phyloP scores from a whole-genome alignment of 1,284 basidiomycete genomes.

The Cutaneotrichosporon cyanovorans region DNA sequence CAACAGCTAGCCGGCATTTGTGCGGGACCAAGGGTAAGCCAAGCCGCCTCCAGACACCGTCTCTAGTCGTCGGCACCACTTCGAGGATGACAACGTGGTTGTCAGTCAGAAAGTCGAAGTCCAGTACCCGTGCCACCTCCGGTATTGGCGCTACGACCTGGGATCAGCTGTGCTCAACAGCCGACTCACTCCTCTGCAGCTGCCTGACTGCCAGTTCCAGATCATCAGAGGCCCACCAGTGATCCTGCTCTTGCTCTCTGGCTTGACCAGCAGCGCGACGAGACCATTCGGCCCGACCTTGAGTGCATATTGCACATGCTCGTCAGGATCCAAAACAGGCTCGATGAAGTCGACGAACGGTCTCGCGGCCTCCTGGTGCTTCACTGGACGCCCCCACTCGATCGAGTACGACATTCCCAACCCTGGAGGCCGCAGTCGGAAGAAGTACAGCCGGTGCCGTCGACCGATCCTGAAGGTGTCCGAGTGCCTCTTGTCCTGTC shows the following conservation, averaged over 20 bases:
- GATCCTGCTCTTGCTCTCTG: not conserved
- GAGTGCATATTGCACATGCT: not conserved
- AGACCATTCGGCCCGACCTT: not conserved
- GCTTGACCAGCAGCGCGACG: slow-evolving; percentile 1
- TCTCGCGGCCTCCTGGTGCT: not conserved
- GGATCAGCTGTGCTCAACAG: not conserved
- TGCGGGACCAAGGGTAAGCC: not conserved
- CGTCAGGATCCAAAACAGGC: not conserved
- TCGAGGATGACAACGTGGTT: slow-evolving; percentile 3
- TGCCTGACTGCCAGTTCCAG: slow-evolving; percentile 1
- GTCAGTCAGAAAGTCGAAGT: slow-evolving; percentile 4
- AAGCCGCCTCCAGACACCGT: not conserved
- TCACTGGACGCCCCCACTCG: not conserved
- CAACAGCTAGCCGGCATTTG: not conserved
- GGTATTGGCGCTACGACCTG: not conserved
- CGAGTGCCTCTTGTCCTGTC: not conserved
- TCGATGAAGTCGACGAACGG: slow-evolving; percentile 4
- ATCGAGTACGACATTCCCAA: not conserved
- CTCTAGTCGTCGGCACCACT: not conserved
- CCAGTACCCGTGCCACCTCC: not conserved
- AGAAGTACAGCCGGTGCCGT: slow-evolving; percentile 5
- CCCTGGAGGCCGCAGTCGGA: slow-evolving; percentile 1
- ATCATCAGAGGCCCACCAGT: not conserved
- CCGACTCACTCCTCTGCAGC: slow-evolving; percentile 2
- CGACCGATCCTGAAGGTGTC: not conserved